These are phyloP conservation scores for Arabis alpina DNA, from an alignment of 345 rosid species.

Conservation along the genomic window DNA sequence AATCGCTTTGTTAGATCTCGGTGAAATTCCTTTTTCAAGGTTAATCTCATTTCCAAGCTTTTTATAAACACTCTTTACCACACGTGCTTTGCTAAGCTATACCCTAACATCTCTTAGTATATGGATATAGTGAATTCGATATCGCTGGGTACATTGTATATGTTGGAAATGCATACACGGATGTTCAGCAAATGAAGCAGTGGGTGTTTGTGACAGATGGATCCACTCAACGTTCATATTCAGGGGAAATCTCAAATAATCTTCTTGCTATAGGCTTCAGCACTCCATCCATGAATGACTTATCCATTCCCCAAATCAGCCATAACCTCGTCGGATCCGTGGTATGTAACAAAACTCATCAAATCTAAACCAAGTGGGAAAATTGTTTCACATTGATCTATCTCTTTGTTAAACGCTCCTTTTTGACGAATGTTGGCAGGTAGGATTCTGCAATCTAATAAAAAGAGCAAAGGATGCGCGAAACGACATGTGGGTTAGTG, in stretches of 20 bases:
- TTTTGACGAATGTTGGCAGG: slow-evolving; percentile 49
- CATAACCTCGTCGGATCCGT: slow-evolving; percentile 77
- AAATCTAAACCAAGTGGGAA: slow-evolving; percentile 8
- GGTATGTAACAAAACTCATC: slow-evolving; percentile 51
- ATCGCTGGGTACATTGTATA: slow-evolving; percentile 69
- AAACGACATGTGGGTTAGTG: slow-evolving; percentile 82
- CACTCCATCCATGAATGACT: slow-evolving; percentile 55
- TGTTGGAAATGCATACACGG: slow-evolving; percentile 71
- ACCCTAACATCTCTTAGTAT: slow-evolving; percentile 1
- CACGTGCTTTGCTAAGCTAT: background rate
- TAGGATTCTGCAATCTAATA: slow-evolving; percentile 82
- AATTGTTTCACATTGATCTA: no score
- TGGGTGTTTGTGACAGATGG: slow-evolving; percentile 91
- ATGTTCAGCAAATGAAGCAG: slow-evolving; percentile 69
- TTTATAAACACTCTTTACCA: slow-evolving; percentile 4
- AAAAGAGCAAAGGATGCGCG: slow-evolving; percentile 71
- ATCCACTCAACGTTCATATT: slow-evolving; percentile 47
- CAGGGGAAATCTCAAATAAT: slow-evolving; percentile 56
- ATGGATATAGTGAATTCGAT: slow-evolving; percentile 77
- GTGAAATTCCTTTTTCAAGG: slow-evolving; percentile 83
- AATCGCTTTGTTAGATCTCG: slow-evolving; percentile 59
- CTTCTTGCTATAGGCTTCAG: slow-evolving; percentile 87
- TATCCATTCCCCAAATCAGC: slow-evolving; percentile 58
- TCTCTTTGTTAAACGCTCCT: no score
- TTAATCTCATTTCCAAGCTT: slow-evolving; percentile 33